A percentile compares a stretch with the other conserved stretches of the same genome.
These are phyloP conservation scores for Iris macrosiphon DNA, from an alignment of 106 monocot species.

Conservation along the genomic window DNA sequence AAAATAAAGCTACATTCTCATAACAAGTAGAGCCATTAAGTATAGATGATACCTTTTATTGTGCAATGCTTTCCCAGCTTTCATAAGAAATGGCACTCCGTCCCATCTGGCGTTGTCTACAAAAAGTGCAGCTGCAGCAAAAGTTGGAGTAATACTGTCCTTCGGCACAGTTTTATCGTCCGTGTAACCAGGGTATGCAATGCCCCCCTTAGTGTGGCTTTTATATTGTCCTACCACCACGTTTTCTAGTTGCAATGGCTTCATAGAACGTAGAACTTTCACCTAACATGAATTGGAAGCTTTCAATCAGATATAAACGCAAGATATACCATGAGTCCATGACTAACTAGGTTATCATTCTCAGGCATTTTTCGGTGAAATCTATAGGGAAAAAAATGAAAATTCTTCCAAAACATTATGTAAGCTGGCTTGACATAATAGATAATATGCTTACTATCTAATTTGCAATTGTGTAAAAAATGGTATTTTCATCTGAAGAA, in stretches of 20 bases:
- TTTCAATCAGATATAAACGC: too few relatives aligned
- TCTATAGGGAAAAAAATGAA: too few relatives aligned
- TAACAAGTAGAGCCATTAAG: neutral
- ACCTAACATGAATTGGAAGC: too few relatives aligned
- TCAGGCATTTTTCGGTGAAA: too few relatives aligned
- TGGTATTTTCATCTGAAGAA: too few relatives aligned
- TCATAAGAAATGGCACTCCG: constrained; percentile 84
- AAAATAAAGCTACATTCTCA: neutral
- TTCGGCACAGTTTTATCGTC: constrained; percentile 54
- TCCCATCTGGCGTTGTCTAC: constrained; percentile 72
- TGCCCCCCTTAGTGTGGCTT: constrained; percentile 41
- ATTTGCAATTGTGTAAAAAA: too few relatives aligned
- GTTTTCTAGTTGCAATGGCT: constrained; percentile 45
- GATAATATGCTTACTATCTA: too few relatives aligned
- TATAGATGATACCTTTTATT: constrained; percentile 30
- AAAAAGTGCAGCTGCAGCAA: constrained; percentile 61
- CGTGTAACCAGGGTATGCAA: constrained; percentile 37
- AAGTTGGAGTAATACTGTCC: constrained; percentile 49
- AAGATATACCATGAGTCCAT: too few relatives aligned
- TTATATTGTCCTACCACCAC: constrained; percentile 58
- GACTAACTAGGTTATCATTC: too few relatives aligned
- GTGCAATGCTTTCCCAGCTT: constrained; percentile 86
- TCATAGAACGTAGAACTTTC: constrained; percentile 58
- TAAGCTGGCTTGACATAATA: too few relatives aligned
- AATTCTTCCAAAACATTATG: too few relatives aligned